Evolutionary conservation across 2,329 filamentous ascomycete species (phyloP), one percentile per base, ranked within the genome.

Genomic region (Neonectria faginata): DNA sequence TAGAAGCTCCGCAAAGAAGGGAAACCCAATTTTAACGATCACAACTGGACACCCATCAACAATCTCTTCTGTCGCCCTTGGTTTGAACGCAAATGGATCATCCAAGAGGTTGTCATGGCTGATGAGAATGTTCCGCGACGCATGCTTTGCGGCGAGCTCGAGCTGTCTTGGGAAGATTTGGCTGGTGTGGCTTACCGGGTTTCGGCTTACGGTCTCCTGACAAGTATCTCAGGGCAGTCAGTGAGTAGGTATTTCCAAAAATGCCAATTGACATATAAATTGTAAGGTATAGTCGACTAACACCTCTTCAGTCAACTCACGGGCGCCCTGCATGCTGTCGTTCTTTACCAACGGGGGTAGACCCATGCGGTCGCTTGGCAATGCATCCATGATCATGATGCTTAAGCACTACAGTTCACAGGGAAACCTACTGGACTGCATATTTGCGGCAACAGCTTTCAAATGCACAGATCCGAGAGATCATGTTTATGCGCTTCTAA

Each of bases 11-110:
- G 29, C 7, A 45, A 42, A n/a, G 5, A 60, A 16, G 42, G 50
- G 9, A 54, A 60, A 27, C 31, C 58, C 16, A 60, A 55, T 12
- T 14, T 55, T 22, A n/a, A 47, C 18, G 58, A 60, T 18, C 20
- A 53, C 22, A 22, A 60, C 33, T 55, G 51, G 58, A 31, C 50
- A 1, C 51, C 51, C 6, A 55, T 60, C 33, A 51, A 27, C 6
- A 45, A 55, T 11, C 31, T 60, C 4, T 20, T 60, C n/a, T 22
- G 12, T 22, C 50, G 42, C 12, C 51, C 58, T 27, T 60, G 58
- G 58, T 60, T 60, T 18, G 50, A 47, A 8, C 42, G 58, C 4
- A 60, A 60, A 31, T 60, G 58, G 58, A 51, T 60, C 3, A 55
- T 60, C 22, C 51, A 60, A 41, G 58, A 60, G 25, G 51, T 60